Percentiles rank a stretch among this genome's conserved stretches.
Conservation (phyloP, 768 basidiomycete species). For the Termitomyces sp. region DNA sequence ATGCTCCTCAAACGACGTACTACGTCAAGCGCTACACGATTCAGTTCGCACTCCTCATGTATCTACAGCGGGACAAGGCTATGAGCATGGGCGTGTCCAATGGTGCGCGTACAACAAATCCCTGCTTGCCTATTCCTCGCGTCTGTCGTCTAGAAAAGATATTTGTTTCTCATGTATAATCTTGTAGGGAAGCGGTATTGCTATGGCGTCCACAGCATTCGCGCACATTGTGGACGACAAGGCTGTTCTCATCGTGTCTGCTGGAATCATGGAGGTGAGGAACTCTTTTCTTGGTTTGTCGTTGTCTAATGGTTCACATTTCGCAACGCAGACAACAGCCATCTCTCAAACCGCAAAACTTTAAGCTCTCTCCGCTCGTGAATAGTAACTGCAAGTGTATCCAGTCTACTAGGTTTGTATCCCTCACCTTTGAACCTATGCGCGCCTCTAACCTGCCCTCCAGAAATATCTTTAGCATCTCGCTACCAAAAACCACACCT, state of each 20-base stretch:
- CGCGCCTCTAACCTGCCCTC: background rate
- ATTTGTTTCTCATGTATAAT: conserved; percentile 2
- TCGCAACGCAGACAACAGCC: conserved; percentile 46
- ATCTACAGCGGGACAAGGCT: conserved; percentile 39
- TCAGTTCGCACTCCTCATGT: too few relatives aligned
- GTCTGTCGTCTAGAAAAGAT: too few relatives aligned
- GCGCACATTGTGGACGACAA: conserved; percentile 62
- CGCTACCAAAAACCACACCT: conserved; percentile 21
- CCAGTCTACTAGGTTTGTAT: conserved; percentile 59
- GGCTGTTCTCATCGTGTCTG: conserved; percentile 66
- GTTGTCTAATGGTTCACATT: background rate
- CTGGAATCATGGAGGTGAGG: conserved; percentile 65
- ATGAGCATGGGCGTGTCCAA: conserved; percentile 69
- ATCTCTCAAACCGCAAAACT: conserved; percentile 73
- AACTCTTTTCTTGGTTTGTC: background rate
- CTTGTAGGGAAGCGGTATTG: conserved; percentile 67
- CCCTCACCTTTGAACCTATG: conserved; percentile 1
- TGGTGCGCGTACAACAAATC: conserved; percentile 45
- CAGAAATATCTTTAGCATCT: conserved; percentile 54
- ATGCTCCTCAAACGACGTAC: too few relatives aligned
- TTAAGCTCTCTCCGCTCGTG: conserved; percentile 74
- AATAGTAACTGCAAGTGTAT: conserved; percentile 64
- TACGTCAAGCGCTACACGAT: too few relatives aligned
- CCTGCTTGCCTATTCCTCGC: too few relatives aligned
- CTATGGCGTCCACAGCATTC: conserved; percentile 70